Evolutionary conservation across 2,329 filamentous ascomycete species (phyloP).

Genomic region (Colletotrichum scovillei): DNA sequence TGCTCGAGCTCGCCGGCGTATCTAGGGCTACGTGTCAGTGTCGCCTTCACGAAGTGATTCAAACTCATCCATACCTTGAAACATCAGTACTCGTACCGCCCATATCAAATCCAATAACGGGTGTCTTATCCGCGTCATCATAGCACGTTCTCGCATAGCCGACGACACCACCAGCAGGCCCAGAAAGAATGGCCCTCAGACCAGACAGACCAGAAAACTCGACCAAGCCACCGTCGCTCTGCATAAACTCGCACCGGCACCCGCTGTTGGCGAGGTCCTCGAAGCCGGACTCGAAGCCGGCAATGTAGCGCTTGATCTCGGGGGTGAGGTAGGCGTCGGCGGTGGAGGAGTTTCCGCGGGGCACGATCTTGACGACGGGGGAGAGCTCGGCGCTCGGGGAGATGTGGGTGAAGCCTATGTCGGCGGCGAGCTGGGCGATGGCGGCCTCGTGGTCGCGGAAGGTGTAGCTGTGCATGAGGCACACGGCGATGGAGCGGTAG

Average conservation of each 20-base stretch:
- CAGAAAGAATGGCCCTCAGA: conserved; percentile 76
- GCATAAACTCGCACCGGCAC: conserved; percentile 78
- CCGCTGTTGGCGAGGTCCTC: conserved; percentile 63
- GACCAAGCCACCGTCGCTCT: conserved; percentile 64
- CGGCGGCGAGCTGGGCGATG: conserved; percentile 47
- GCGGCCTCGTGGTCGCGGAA: conserved; percentile 69
- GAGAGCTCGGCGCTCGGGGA: conserved; percentile 60
- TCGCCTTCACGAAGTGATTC: not conserved
- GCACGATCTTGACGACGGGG: conserved; percentile 77
- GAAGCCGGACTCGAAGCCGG: conserved; percentile 49
- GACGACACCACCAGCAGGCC: conserved; percentile 83
- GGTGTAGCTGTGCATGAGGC: conserved; percentile 78
- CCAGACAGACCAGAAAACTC: conserved; percentile 74
- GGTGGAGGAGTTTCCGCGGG: conserved; percentile 79
- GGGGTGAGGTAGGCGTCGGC: conserved; percentile 85
- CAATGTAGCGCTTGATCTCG: conserved; percentile 76
- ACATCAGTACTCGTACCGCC: conserved; percentile 80
- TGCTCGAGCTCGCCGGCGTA: conserved; percentile 44
- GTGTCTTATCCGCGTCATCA: conserved; percentile 72
- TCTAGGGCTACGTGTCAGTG: not conserved
- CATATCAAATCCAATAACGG: conserved; percentile 82
- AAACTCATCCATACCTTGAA: conserved; percentile 66
- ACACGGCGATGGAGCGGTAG: conserved; percentile 75
- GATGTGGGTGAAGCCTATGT: conserved; percentile 71
- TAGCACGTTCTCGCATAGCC: conserved; percentile 82